Conservation (phyloP, 768 basidiomycete species). For the Leccinum subgranulosum region DNA sequence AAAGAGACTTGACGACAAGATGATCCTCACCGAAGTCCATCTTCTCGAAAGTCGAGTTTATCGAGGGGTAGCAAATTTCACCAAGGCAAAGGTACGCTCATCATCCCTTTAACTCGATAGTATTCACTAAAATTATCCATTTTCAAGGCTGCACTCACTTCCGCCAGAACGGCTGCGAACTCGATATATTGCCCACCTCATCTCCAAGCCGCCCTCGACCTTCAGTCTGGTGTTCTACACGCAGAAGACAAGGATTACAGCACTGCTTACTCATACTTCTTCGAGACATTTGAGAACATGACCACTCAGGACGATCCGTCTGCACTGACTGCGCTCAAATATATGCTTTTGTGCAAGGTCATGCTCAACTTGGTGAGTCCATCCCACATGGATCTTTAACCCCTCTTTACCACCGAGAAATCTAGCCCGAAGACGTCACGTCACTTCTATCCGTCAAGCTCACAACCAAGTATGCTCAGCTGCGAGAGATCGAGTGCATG, state of each 20-base stretch:
- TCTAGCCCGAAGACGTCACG: slow-evolving; percentile 89
- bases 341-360: slow-evolving; percentile 97
- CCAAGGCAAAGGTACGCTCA: slow-evolving; percentile 76
- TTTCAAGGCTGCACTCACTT: slow-evolving; percentile 76
- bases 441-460: slow-evolving; percentile 84
- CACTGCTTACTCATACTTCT: slow-evolving; percentile 96
- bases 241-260: slow-evolving; percentile 98
- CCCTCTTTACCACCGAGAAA: background rate
- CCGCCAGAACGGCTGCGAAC: slow-evolving; percentile 90
- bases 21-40: slow-evolving; percentile 96
- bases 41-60: slow-evolving; percentile 91
- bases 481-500: slow-evolving; percentile 93
- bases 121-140: background rate
- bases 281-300: slow-evolving; percentile 92
- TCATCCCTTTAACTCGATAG: background rate
- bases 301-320: slow-evolving; percentile 69
- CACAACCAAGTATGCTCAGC: slow-evolving; percentile 81
- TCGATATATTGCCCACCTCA: slow-evolving; percentile 88
- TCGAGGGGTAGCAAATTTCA: slow-evolving; percentile 82
- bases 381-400: background rate
- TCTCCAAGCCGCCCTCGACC: slow-evolving; percentile 58
- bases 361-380: slow-evolving; percentile 88
- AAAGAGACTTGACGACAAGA: slow-evolving; percentile 93
- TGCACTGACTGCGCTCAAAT: slow-evolving; percentile 87
- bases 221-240: slow-evolving; percentile 79